These are phyloP conservation scores for Allantophomopsis lycopodina DNA, from an alignment of 2,329 filamentous ascomycete genomes.

Conservation along the genomic window DNA sequence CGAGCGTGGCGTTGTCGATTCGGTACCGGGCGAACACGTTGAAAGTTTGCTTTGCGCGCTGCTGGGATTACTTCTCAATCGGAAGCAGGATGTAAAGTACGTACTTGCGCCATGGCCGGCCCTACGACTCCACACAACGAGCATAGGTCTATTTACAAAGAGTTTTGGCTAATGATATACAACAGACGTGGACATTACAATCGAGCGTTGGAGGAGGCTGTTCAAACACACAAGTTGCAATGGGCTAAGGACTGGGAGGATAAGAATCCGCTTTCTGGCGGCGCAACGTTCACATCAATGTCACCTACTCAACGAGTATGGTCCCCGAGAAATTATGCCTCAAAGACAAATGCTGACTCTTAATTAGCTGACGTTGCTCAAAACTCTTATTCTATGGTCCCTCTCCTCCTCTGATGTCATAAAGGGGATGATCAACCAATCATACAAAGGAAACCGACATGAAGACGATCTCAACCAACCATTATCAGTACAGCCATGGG, in stretches of 20 bases:
- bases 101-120: conserved; percentile 20
- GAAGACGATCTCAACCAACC: conserved; percentile 71
- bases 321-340: not conserved
- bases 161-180: conserved; percentile 1
- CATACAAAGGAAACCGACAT: conserved; percentile 78
- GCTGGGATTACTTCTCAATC: conserved; percentile 77
- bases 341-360: conserved; percentile 1
- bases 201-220: conserved; percentile 85
- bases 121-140: too few relatives aligned
- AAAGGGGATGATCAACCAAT: conserved; percentile 68
- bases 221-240: conserved; percentile 72
- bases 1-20: conserved; percentile 70
- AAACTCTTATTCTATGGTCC: conserved; percentile 76
- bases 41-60: conserved; percentile 85
- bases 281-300: conserved; percentile 73
- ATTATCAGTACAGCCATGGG: conserved; percentile 82
- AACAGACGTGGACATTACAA: conserved; percentile 82
- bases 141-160: too few relatives aligned
- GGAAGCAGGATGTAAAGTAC: conserved; percentile 98
- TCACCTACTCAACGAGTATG: conserved; percentile 66
- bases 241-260: conserved; percentile 79
- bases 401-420: conserved; percentile 78
- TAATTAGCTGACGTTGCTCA: conserved; percentile 64
- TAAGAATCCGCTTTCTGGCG: conserved; percentile 70
- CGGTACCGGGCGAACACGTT: conserved; percentile 67